Evolutionary conservation across 2,329 filamentous ascomycete species (phyloP).

Genomic region (Penicillium sp.): DNA sequence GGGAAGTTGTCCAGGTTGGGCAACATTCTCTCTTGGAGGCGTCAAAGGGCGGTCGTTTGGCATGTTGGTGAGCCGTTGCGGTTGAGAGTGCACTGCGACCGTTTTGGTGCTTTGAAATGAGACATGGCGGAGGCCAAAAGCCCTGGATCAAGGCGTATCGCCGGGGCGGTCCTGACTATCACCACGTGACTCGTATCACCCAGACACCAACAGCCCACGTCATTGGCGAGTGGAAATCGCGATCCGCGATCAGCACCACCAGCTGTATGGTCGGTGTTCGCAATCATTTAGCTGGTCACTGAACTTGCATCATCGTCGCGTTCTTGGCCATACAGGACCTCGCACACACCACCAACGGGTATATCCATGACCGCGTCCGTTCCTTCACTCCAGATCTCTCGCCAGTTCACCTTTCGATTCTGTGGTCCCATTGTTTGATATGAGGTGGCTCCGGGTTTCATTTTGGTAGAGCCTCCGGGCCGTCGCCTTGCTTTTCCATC

Average conservation of each 20-base stretch:
- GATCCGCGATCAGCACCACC: no score
- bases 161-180: constrained; percentile 1
- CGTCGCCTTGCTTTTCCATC: constrained; percentile 61
- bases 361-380: constrained; percentile 98
- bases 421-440: constrained; percentile 40
- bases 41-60: constrained; percentile 12
- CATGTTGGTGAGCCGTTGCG: constrained; percentile 7
- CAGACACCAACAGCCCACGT: neutral
- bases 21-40: constrained; percentile 34
- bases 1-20: constrained; percentile 37
- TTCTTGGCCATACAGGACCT: constrained; percentile 75
- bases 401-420: constrained; percentile 60
- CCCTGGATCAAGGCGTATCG: neutral
- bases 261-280: no score
- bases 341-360: constrained; percentile 87
- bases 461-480: constrained; percentile 39
- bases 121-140: constrained; percentile 1
- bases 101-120: neutral
- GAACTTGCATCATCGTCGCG: constrained; percentile 31
- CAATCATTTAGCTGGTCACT: neutral
- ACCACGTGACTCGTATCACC: constrained; percentile 7
- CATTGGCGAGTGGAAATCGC: constrained; percentile 2
- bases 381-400: constrained; percentile 76
- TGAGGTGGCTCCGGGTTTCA: constrained; percentile 37
- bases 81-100: neutral